Base-by-base conservation (phyloP, 768 basidiomycete genomes). In the Asterophora lycoperdoides region DNA sequence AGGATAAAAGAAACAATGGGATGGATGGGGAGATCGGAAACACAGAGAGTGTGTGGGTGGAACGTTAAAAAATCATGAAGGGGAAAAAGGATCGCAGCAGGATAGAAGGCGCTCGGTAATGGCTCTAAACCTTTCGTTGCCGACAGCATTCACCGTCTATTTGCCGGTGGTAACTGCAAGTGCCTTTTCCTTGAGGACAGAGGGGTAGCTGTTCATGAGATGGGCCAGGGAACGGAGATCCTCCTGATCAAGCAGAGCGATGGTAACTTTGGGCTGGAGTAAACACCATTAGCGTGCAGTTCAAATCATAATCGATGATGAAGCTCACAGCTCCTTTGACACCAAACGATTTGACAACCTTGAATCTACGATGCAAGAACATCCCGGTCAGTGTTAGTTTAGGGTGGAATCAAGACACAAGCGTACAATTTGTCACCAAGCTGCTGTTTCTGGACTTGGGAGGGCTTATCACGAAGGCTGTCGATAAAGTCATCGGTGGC, bases 201-300 rank as follows among this genome's bases (percentile, higher is more conserved):
- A 68, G 9, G 89, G 86, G 64, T 89, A 93, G 62, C 88, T 88
- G 64, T 91, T 88, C 83, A 90, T 84, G 36, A 94, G 76, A 63
- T 91, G 89, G 5, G 89, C 86, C 40, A 94, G 76, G 4, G 89
- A 74, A 36, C 86, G 80, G 18, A 94, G 76, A 60, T 95, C 92
- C 51, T 93, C 93, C 57, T 84, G 76, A 59, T 94, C 90, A 52
- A 95, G 70, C 8, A 93, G 76, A 4, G 78, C 70, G 57, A 96
- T 89, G 1, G 92, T 93, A 53, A 91, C 70, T 63, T 93, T 93
- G 42, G 90, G 88, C 82, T 89, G 56, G 34, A 18, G 8, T 36
- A 30, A 55, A 4, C 5, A 4, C 18, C 20, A 20, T 44, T 32
- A 52, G 28, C 44, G 40, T 45, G 17, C 17, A 48, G 23, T 6